These are phyloP conservation scores for Primulina huaijiensis DNA, from an alignment of 257 asterid genomes.

Conservation along the genomic window DNA sequence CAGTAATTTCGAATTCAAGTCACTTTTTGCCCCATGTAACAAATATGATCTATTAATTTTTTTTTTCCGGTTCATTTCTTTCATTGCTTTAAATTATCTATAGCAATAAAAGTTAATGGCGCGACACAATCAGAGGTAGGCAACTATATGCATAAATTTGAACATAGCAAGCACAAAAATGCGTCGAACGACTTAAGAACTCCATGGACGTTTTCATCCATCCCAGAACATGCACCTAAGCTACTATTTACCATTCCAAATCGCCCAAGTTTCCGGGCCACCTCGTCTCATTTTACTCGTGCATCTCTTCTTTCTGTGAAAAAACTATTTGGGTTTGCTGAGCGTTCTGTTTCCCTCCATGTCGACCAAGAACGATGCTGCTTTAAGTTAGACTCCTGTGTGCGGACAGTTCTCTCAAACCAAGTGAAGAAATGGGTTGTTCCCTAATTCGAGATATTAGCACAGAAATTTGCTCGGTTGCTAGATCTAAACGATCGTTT, in stretches of 20 bases:
- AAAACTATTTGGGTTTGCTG: background rate
- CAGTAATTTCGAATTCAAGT: too few species aligned
- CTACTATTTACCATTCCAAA: background rate
- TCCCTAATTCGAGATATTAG: constrained; percentile 69
- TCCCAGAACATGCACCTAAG: background rate
- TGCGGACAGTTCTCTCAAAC: constrained; percentile 43
- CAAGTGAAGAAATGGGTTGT: constrained; percentile 55
- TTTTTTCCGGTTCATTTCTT: background rate
- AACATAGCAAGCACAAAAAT: background rate
- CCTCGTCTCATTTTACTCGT: background rate
- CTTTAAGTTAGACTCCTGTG: constrained; percentile 37
- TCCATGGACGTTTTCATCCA: background rate
- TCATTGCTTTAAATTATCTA: background rate
- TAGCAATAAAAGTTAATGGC: background rate
- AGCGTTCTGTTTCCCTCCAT: background rate
- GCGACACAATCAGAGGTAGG: background rate
- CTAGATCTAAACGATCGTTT: constrained; percentile 70
- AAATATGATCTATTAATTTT: too few species aligned
- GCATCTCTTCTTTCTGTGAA: constrained; percentile 22
- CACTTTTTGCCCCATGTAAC: too few species aligned
- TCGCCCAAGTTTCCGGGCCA: background rate
- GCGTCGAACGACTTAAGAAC: background rate
- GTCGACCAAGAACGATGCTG: background rate
- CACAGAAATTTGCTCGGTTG: constrained; percentile 66
- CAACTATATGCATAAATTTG: background rate